These are phyloP conservation scores for Stephanodiscus triporus DNA, from an alignment of 108 stramenopile genomes.

Conservation along the genomic window DNA sequence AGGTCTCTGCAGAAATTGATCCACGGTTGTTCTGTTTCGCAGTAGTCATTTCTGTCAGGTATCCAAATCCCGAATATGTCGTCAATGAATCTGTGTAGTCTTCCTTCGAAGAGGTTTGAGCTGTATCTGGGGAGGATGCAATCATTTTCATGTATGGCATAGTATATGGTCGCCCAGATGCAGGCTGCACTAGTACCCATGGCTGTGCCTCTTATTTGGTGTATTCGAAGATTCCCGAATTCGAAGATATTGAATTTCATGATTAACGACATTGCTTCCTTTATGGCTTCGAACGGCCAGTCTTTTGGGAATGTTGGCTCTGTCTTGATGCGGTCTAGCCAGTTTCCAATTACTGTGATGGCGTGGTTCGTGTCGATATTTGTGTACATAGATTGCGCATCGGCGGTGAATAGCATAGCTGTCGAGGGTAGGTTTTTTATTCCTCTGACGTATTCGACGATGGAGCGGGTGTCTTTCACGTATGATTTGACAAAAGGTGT, in stretches of 20 bases:
- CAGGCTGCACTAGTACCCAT: constrained; percentile 28
- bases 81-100: background rate
- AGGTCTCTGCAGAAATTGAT: background rate
- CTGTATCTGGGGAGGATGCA: background rate
- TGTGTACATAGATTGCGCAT: constrained; percentile 43
- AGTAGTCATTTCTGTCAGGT: background rate
- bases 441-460: background rate
- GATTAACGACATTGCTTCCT: constrained; percentile 24
- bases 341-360: constrained; percentile 21
- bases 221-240: constrained; percentile 15
- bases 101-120: background rate
- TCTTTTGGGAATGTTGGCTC: constrained; percentile 4
- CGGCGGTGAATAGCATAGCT: constrained; percentile 43
- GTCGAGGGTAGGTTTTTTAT: constrained; percentile 16
- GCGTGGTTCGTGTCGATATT: constrained; percentile 39
- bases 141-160: background rate
- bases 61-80: background rate
- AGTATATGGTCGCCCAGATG: constrained; percentile 25
- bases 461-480: background rate
- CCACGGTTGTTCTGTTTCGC: background rate
- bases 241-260: constrained; percentile 45
- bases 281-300: constrained; percentile 19
- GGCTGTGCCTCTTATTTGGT: constrained; percentile 24
- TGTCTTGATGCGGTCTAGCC: background rate
- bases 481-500: background rate